Evolutionary conservation across 306 rosid species (phyloP).

Genomic region (Malus sylvestris): DNA sequence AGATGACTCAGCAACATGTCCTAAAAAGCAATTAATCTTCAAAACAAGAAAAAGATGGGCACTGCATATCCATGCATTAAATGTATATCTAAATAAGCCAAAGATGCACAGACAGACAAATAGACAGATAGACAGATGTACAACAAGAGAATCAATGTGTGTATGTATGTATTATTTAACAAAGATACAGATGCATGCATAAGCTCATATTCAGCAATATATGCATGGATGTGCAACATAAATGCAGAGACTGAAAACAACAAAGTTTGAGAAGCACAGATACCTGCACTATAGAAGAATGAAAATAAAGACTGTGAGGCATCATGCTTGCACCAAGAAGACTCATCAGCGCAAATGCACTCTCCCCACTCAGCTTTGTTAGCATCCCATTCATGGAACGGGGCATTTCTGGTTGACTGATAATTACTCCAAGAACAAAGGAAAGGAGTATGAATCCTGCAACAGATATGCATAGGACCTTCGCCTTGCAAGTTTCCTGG

Average conservation of each 20-base stretch:
- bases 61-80: neutral
- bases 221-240: neutral
- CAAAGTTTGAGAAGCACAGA: slow-evolving; percentile 12
- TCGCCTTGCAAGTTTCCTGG: slow-evolving; percentile 62
- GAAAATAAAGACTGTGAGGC: slow-evolving; percentile 93
- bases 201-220: neutral
- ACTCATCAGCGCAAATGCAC: slow-evolving; percentile 81
- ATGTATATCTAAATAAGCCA: neutral
- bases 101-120: neutral
- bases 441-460: slow-evolving; percentile 57
- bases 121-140: neutral
- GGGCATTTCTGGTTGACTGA: slow-evolving; percentile 63
- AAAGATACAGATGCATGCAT: neutral
- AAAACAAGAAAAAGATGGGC: neutral
- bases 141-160: neutral
- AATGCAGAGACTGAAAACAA: neutral
- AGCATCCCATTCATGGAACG: slow-evolving; percentile 55
- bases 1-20: neutral
- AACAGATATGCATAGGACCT: slow-evolving; percentile 41
- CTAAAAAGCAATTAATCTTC: neutral
- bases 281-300: slow-evolving; percentile 94
- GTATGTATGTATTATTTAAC: neutral
- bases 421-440: slow-evolving; percentile 54
- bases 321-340: slow-evolving; percentile 91
- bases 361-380: slow-evolving; percentile 75